These are phyloP conservation scores for Vaccinium vitisidaea DNA, from an alignment of 148 eudicot species.

Conservation along the genomic window DNA sequence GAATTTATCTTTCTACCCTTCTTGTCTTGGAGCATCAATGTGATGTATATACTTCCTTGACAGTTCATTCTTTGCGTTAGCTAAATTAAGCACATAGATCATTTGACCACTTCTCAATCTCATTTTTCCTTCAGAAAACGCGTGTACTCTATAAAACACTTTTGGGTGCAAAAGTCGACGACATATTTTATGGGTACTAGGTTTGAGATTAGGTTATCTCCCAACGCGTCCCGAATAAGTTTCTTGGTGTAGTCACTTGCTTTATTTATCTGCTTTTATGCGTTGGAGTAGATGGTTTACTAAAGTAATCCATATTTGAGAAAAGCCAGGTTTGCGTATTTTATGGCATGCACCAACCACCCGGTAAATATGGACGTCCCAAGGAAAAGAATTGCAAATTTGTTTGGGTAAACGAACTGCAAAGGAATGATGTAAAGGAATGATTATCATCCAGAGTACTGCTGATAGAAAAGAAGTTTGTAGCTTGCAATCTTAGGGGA, in stretches of 20 bases:
- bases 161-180: too few species aligned
- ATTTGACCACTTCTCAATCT: not conserved
- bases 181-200: not conserved
- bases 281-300: not conserved
- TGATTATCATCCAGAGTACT: not conserved
- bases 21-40: not conserved
- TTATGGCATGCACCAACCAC: too few species aligned
- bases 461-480: not conserved
- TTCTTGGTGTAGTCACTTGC: not conserved
- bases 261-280: not conserved
- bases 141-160: not conserved
- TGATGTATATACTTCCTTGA: not conserved
- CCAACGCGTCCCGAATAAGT: not conserved
- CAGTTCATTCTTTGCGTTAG: too few species aligned
- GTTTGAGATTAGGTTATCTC: not conserved
- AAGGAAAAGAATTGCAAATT: too few species aligned
- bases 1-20: not conserved
- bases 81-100: too few species aligned
- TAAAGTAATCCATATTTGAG: not conserved
- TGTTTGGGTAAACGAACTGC: not conserved
- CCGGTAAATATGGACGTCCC: too few species aligned
- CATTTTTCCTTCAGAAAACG: too few species aligned
- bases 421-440: too few species aligned
- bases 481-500: not conserved
- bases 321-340: not conserved